A percentile compares a stretch with the other conserved stretches of the same genome.
Conservation (phyloP, 192 early-diverging fungal genomes). For the Coemansia sp. region DNA sequence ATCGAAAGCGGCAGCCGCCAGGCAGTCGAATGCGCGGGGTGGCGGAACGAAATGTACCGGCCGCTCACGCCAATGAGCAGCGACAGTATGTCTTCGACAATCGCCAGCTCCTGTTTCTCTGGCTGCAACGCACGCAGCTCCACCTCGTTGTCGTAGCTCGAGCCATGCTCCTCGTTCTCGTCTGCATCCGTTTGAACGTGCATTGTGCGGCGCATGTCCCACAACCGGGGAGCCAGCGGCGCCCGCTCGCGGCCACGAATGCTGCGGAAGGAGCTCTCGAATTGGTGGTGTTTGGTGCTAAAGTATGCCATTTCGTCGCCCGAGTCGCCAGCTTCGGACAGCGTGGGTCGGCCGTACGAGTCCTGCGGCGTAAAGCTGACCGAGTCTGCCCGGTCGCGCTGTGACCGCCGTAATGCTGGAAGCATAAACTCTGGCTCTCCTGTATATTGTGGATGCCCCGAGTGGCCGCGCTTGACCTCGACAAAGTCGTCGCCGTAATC, state of each 20-base stretch:
- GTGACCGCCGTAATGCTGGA: constrained; percentile 20
- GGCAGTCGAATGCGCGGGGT: constrained; percentile 29
- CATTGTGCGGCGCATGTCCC: constrained; percentile 23
- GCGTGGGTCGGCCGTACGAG: constrained; percentile 30
- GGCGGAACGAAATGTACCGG: constrained; percentile 59
- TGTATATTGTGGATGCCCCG: constrained; percentile 4
- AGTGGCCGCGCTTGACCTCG: constrained; percentile 26
- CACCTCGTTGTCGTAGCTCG: constrained; percentile 35
- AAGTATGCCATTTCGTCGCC: constrained; percentile 34
- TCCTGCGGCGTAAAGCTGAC: constrained; percentile 36
- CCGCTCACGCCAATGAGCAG: constrained; percentile 88
- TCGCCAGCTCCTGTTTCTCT: constrained; percentile 72
- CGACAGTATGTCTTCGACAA: constrained; percentile 89
- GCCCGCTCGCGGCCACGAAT: constrained; percentile 43
- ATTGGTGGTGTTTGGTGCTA: constrained; percentile 41
- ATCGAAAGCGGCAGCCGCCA: constrained; percentile 49
- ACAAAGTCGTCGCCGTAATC: constrained; percentile 46
- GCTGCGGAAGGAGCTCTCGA: constrained; percentile 49
- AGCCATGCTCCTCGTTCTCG: constrained; percentile 9
- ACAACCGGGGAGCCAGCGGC: constrained; percentile 33
- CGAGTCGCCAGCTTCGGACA: constrained; percentile 40
- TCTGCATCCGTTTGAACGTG: constrained; percentile 7
- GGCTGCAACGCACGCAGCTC: constrained; percentile 41
- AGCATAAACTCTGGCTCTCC: constrained; percentile 16
- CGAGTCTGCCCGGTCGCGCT: constrained; percentile 40